Percentiles rank a stretch among this genome's conserved stretches.
These are phyloP conservation scores for Rhodotorula babjevae DNA, from an alignment of 768 basidiomycete species.

Conservation along the genomic window DNA sequence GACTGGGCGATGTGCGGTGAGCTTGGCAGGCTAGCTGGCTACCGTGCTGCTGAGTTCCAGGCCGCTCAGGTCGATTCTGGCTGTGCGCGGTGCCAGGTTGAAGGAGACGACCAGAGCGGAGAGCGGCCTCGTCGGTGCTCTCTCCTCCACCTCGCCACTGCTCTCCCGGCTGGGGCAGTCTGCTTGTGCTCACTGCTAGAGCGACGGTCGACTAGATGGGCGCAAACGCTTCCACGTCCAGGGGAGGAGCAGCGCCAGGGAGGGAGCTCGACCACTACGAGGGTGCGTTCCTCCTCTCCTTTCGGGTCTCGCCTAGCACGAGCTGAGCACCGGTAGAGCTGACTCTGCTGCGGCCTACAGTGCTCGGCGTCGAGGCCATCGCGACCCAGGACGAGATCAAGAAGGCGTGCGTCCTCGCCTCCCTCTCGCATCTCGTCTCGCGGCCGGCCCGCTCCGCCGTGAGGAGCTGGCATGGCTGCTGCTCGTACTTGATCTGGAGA, in stretches of 20 bases:
- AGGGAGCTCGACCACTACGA: constrained; percentile 15
- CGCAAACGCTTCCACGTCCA: constrained; percentile 13
- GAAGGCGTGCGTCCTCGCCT: constrained; percentile 38
- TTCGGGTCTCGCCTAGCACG: no score
- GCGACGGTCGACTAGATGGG: background rate
- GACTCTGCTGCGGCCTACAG: background rate
- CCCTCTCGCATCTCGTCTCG: background rate
- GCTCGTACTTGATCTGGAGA: no score
- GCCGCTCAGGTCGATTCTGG: no score
- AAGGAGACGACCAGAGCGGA: background rate
- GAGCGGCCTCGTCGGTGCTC: background rate
- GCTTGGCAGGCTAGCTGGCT: no score
- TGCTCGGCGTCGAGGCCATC: constrained; percentile 22
- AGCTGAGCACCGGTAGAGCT: background rate
- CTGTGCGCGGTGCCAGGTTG: no score
- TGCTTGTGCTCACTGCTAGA: background rate
- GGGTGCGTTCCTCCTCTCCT: background rate
- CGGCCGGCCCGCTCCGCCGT: no score
- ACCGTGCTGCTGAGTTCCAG: no score
- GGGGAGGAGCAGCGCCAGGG: background rate
- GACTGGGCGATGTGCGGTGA: no score
- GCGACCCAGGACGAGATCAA: constrained; percentile 41
- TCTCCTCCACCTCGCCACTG: background rate
- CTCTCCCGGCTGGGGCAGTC: background rate
- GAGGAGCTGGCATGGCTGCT: background rate